Base-by-base conservation (phyloP, 78 protist genomes). In the Chrysochromulina tobinii region DNA sequence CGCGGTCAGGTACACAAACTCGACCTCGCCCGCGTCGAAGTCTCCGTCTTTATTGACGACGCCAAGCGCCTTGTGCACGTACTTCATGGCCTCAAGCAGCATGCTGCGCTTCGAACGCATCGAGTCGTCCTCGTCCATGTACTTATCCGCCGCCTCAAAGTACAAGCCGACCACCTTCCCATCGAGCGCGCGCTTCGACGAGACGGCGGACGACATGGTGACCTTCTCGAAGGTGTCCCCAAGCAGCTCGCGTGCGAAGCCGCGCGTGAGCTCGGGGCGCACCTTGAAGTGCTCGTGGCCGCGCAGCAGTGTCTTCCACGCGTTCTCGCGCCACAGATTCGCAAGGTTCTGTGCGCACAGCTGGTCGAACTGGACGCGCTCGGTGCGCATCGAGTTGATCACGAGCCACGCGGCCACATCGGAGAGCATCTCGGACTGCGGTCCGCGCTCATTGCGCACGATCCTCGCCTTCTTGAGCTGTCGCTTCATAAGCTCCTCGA, bases 371-470 rank as follows among this genome's bases (percentile, higher is more conserved):
- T 93, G 94, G 87, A 21, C 53, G 61, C 51, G 59, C 61, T 93
- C 94, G 27, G 69, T 57, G 20, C 27, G 58, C 92, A 93, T 93
- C 25, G 91, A 68, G 89, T 93, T 93, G 68, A 89, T 23, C 55
- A 89, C 59, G 12, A 93, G 94, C 94, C 94, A 93, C 54, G 94
- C 84, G 59, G 53, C 89, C 66, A 87, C 87, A 21, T 75, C 89
- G 58, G 0, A 64, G 14, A 83, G 92, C 72, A 91, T 57, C 5
- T 14, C 48, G 48, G 25, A 9, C 11, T 59, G 64, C 14, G 25
- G 17, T 21, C 27, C 12, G 81, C 11, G 75, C 53, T n/a, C 38
- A 15, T 8, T 50, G 5, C 55, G 87, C 64, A 18, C 87, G 15
- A 81, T 11, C 64, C 73, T 38, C 38, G 73, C 73, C 73, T 67